Evolutionary conservation across 768 basidiomycete genomes (phyloP), one percentile per base, ranked within the genome.

Genomic region (Collybia sordida): DNA sequence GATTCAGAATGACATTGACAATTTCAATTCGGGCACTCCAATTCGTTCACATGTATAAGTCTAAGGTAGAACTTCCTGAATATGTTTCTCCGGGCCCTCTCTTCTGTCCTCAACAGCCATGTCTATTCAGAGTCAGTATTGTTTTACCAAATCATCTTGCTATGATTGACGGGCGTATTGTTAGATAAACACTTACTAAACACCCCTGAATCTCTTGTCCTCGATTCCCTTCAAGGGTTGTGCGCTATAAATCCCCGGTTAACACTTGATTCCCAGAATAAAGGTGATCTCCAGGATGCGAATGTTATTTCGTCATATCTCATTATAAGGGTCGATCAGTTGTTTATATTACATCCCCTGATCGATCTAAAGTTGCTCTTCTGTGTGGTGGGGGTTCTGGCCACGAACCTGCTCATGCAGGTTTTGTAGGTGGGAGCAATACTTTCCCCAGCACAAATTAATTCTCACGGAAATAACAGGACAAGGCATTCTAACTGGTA

Each of bases 351-450:
- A 70, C 79, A 21, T 56, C 68, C n/a, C 77, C 67, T 25, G 81
- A 87, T 63, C 77, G 70, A 49, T 77, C 79, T 19, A 83, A 83
- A 61, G 92, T 93, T 37, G 80, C 87, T 2, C 72, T 93, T 12
- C 74, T 93, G 58, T 91, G 88, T 59, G 91, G 91, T 7, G 91
- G 92, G 4, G 91, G 92, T 25, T 83, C 86, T 21, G 90, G 95
- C 4, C 95, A 97, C 62, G 95, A 97, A 60, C 95, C 95, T 6
- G 81, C 93, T 14, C 93, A 94, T 68, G 82, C 90, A 4, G 89
- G 83, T 1, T 94, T 89, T 58, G 93, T 96, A n/a, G 93, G 92
- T 86, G 54, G 55, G 77, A 18, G 17, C 14, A 11, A 9, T 7
- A 17, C 27, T 24, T 23, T 3, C 3, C 14, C 0, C 25, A 25